A percentile compares a stretch with the other conserved stretches of the same genome.
These are phyloP conservation scores for Cercophora scortea DNA, from an alignment of 495 filamentous ascomycete genomes.

Conservation along the genomic window DNA sequence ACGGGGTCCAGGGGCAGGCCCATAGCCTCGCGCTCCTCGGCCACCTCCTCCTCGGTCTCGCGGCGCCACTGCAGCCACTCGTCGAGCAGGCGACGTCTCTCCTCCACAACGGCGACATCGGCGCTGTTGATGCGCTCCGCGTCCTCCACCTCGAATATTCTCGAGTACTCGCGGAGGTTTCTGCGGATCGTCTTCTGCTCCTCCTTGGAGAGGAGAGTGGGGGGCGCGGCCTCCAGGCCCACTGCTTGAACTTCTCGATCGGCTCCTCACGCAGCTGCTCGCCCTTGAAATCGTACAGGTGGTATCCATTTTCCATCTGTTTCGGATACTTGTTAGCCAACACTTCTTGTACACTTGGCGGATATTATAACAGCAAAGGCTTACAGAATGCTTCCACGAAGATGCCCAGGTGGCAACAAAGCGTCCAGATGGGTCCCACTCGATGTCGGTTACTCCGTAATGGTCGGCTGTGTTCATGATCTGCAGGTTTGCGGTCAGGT, in stretches of 20 bases:
- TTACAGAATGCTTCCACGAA: constrained; percentile 89
- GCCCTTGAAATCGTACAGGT: constrained; percentile 93
- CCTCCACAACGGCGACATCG: constrained; percentile 87
- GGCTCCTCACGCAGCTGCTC: constrained; percentile 82
- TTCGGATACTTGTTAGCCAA: constrained; percentile 27
- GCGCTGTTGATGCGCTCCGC: constrained; percentile 83
- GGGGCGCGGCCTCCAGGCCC: constrained; percentile 87
- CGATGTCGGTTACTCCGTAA: constrained; percentile 94
- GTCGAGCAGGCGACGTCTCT: constrained; percentile 69
- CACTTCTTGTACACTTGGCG: not conserved
- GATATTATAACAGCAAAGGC: constrained; percentile 17
- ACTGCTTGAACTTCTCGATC: constrained; percentile 96
- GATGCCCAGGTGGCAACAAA: constrained; percentile 89
- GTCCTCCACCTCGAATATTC: constrained; percentile 92
- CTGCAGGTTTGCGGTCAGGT: constrained; percentile 87
- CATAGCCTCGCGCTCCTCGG: constrained; percentile 59
- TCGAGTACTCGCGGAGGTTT: constrained; percentile 94
- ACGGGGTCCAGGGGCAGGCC: constrained; percentile 58
- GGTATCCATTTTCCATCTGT: constrained; percentile 98
- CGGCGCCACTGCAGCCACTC: constrained; percentile 89
- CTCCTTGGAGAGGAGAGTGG: constrained; percentile 82
- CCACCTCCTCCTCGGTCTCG: constrained; percentile 62
- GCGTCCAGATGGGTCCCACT: constrained; percentile 94
- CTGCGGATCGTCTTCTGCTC: constrained; percentile 97
- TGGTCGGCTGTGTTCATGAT: constrained; percentile 89